Evolutionary conservation across 768 basidiomycete genomes (phyloP), one percentile per base, ranked within the genome.

Genomic region (Megacollybia marginata): DNA sequence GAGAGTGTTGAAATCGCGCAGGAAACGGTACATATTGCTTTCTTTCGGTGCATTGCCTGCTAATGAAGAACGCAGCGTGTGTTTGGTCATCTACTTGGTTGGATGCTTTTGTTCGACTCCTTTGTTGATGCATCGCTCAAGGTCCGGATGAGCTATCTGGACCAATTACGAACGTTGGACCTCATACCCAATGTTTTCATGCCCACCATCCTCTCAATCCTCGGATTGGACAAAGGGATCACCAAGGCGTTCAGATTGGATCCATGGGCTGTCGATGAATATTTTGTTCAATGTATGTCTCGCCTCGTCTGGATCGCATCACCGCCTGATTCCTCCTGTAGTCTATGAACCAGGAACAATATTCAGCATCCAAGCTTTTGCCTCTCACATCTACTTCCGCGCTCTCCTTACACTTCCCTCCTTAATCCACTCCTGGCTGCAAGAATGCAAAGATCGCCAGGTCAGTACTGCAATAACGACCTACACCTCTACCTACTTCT

Each of bases 101-200:
- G 92, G 93, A 88, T 94, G 84, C 68, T 91, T n/a, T 62, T 84
- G 1, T 85, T 96, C 53, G 90, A 93, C 58, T 70, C 87, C 16
- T 96, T 96, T 65, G 69, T 71, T 20, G 82, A 89, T 62, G 86
- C 91, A 93, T 95, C 94, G 0, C 75, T 91, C 56, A 90, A 86
- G 71, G 84, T 98, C 43, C 81, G 88, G 55, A 76, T 85, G 13
- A 78, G 76, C 52, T 98, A 95, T 62, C 80, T 91, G 48, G 92
- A 91, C 50, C 92, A 96, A 57, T 70, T 97, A 32, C 79, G 89
- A 33, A 80, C 77, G 46, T 63, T 79, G 7, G 78, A 80, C 43
- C 65, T 94, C n/a, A 68, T 97, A 20, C 63, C 70, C 6, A 67
- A 67, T 8, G 64, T 72, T 48, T 80, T 98, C 51, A 75, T 98